Evolutionary conservation across 768 basidiomycete genomes (phyloP).

Genomic region (Boletus rubropictus): DNA sequence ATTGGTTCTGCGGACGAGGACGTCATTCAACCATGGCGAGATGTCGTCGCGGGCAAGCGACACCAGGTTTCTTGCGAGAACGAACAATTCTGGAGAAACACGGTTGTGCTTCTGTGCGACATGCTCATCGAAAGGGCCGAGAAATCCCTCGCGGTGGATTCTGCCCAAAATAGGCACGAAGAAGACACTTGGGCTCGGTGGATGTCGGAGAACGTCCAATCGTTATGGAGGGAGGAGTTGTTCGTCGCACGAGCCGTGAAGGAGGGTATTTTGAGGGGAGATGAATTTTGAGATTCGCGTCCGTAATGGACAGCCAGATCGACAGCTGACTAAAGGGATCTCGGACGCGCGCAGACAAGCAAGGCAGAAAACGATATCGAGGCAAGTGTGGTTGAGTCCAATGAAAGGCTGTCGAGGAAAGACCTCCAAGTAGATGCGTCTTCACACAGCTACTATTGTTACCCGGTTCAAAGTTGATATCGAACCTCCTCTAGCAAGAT

Average conservation of each 20-base stretch:
- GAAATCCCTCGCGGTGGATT: constrained; percentile 7
- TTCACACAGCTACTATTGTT: too few species aligned
- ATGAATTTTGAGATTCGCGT: constrained; percentile 38
- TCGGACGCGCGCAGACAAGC: not conserved
- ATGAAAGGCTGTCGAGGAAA: not conserved
- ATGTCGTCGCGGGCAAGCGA: constrained; percentile 44
- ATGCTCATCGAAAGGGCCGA: constrained; percentile 32
- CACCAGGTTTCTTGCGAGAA: constrained; percentile 44
- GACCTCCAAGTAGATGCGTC: too few species aligned
- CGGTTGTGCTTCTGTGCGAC: constrained; percentile 37
- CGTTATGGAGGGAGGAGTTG: constrained; percentile 59
- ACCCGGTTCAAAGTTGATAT: too few species aligned
- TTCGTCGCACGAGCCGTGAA: constrained; percentile 46
- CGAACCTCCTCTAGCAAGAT: too few species aligned
- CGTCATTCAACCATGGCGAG: constrained; percentile 45
- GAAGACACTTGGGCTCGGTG: constrained; percentile 28
- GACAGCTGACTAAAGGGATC: not conserved
- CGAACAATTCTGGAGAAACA: constrained; percentile 43
- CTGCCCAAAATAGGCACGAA: not conserved
- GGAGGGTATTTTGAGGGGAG: constrained; percentile 40
- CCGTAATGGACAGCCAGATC: not conserved
- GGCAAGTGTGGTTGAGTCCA: not conserved
- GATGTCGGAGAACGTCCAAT: constrained; percentile 37
- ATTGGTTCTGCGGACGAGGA: constrained; percentile 22
- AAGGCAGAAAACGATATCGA: not conserved